Evolutionary conservation across 164 flowering plant species (phyloP), one percentile per base, ranked within the genome.

Genomic region (Brasenia schreberi): DNA sequence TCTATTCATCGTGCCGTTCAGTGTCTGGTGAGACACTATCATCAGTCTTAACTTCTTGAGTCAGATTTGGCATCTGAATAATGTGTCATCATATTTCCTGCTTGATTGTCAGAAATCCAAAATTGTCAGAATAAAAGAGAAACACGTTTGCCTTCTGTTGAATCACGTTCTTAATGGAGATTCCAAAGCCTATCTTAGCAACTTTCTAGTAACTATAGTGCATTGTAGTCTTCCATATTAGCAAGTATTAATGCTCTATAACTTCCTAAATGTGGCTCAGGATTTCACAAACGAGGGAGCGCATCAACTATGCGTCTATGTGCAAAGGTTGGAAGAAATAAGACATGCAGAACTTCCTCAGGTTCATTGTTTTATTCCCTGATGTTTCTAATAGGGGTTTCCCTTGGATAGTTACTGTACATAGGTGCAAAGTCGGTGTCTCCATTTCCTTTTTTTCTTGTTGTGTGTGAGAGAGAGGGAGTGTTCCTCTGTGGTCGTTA

Each of bases 101-200:
- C 53, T 12, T 45, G 6, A 4, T 45, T 75, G 18, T 59, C 87
- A 91, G 96, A 91, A 84, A 68, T 73, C 74, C 56, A 88, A 81
- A 76, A 72, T 91, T 59, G 72, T 66, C 59, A 67, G 78, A 65
- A 81, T 88, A 62, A 87, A 84, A 82, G 85, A 70, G 69, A 91
- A 78, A 60, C 93, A 91, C 93, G 95, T 90, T 23, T 23, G 79
- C 5, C 42, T 18, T 44, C 6, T 65, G 53, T 7, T 45, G 7
- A 45, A 7, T 45, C 6, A 7, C 12, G 53, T 7, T 45, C 12
- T 45, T 45, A 45, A 7, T 45, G 53, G 12, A 45, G 53, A 45
- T 7, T 45, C 11, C 53, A 7, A 45, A 45, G 53, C 53, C 53
- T 7, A 12, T 45, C 12, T 45, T 45, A 45, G 53, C 53, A 45